Conservation (phyloP, 2,329 filamentous ascomycete genomes). For the Colletotrichum salicis region DNA sequence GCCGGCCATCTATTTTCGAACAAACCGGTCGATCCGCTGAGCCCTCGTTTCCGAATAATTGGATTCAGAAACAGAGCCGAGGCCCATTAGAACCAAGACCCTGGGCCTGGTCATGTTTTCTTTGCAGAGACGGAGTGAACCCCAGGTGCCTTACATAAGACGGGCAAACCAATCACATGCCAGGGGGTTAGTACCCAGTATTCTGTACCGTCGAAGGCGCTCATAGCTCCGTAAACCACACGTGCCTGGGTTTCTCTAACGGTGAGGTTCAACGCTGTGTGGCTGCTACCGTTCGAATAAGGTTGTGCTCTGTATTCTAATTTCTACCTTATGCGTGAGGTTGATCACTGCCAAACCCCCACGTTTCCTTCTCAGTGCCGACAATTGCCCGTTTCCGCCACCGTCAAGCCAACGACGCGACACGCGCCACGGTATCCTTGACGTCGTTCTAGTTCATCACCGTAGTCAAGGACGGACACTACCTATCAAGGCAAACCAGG, state of each 20-base stretch:
- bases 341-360: neutral
- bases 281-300: neutral
- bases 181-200: neutral
- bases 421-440: neutral
- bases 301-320: neutral
- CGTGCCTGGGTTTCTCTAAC: conserved; percentile 6
- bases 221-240: neutral
- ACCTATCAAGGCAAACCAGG: neutral
- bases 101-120: conserved; percentile 4
- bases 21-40: neutral
- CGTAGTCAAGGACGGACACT: neutral
- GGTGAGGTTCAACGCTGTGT: neutral
- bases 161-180: neutral
- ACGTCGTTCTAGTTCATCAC: neutral
- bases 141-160: conserved; percentile 7
- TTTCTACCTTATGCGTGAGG: neutral
- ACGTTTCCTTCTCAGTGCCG: neutral
- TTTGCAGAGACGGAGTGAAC: neutral
- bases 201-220: neutral
- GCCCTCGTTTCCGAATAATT: conserved; percentile 18
- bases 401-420: neutral
- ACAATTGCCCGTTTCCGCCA: conserved; percentile 10
- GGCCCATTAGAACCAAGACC: conserved; percentile 1
- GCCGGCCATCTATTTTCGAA: neutral
- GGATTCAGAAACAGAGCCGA: neutral